These are phyloP conservation scores for Stylosanthes scabra DNA, from an alignment of 331 rosid species.

Conservation along the genomic window DNA sequence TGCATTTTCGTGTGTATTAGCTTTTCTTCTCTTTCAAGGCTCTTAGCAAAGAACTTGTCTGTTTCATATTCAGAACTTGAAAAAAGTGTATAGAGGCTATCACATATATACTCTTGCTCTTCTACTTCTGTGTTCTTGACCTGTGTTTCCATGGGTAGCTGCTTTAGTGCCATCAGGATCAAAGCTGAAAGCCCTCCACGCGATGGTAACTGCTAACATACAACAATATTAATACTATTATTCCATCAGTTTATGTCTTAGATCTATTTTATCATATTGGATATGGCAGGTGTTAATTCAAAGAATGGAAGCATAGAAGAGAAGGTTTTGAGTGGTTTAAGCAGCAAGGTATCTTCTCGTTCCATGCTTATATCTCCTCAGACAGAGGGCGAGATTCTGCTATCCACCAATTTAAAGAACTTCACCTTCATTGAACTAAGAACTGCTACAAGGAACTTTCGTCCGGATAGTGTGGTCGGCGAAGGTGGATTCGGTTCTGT, in stretches of 20 bases:
- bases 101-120: neutral
- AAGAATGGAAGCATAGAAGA: constrained; percentile 42
- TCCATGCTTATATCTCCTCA: constrained; percentile 64
- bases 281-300: constrained; percentile 51
- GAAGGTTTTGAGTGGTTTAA: constrained; percentile 38
- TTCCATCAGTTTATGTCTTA: constrained; percentile 21
- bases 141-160: constrained; percentile 62
- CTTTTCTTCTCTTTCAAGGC: constrained; percentile 24
- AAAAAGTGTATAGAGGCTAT: neutral
- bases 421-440: constrained; percentile 70
- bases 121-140: constrained; percentile 16
- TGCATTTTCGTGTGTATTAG: neutral
- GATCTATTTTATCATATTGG: neutral
- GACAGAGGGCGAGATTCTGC: constrained; percentile 81
- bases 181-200: constrained; percentile 81
- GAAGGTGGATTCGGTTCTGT: constrained; percentile 93
- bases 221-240: neutral
- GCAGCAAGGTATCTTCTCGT: constrained; percentile 52
- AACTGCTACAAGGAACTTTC: constrained; percentile 91
- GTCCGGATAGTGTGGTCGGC: constrained; percentile 91
- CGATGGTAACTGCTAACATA: constrained; percentile 45
- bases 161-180: constrained; percentile 57
- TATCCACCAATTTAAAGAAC: constrained; percentile 65
- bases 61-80: constrained; percentile 22
- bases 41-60: constrained; percentile 20